phyloP scores from a whole-genome alignment of 192 early-diverging fungal genomes.

The Podila epigama region DNA sequence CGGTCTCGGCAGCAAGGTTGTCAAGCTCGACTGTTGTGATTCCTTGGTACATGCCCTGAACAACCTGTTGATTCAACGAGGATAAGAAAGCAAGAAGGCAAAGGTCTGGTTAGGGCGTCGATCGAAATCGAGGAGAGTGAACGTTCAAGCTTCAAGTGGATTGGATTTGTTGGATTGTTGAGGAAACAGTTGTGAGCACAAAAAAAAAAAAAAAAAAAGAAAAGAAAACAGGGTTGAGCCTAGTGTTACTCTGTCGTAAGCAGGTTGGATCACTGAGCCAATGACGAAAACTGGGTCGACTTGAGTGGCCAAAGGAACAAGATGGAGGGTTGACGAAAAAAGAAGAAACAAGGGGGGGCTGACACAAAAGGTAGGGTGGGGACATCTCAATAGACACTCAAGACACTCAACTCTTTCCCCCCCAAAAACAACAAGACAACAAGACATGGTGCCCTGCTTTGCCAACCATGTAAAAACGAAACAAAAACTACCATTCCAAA shows the following conservation, averaged over 20 bases:
- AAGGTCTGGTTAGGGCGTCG: no score
- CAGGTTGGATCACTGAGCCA: background rate
- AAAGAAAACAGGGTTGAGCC: no score
- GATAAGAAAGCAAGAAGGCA: background rate
- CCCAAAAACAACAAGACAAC: background rate
- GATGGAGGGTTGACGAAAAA: background rate
- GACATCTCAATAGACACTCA: conserved; percentile 1
- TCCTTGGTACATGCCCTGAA: conserved; percentile 95
- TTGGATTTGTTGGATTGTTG: background rate
- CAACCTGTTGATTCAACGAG: conserved; percentile 60
- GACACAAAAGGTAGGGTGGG: background rate
- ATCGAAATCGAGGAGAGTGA: no score
- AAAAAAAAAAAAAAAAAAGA: background rate
- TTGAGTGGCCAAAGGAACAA: background rate
- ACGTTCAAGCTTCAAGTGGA: background rate
- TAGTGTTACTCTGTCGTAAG: no score
- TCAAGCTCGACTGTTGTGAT: conserved; percentile 97
- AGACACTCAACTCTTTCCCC: no score
- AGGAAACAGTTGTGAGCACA: background rate
- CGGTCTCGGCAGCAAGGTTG: conserved; percentile 96
- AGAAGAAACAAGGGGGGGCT: background rate
- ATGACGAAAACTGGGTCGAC: background rate
- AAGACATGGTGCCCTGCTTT: background rate
- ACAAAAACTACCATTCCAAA: no score
- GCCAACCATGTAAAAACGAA: no score